Evolutionary conservation across 176 grass and related monocot genomes (phyloP).

Genomic region (Sorghum bicolor): DNA sequence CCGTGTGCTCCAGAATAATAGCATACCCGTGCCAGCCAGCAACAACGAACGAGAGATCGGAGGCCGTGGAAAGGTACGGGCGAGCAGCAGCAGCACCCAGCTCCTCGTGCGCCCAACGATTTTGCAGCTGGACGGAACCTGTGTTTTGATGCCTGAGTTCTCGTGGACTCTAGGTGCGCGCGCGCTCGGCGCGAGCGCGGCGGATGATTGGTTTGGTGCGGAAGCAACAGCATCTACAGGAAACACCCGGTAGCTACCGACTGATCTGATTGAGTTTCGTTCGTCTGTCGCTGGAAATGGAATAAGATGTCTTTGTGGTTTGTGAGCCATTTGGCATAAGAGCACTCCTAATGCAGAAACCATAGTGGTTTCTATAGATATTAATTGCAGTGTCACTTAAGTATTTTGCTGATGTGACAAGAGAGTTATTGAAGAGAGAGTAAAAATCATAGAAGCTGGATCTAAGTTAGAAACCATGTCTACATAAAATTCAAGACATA

Average conservation of each 20-base stretch:
- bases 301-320: background rate
- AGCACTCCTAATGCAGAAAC: no score
- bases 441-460: no score
- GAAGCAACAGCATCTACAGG: background rate
- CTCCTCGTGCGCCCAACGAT: background rate
- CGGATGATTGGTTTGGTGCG: constrained; percentile 13
- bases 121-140: background rate
- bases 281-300: background rate
- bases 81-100: background rate
- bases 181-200: background rate
- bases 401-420: no score
- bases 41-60: background rate
- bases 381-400: no score
- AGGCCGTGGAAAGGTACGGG: background rate
- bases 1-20: no score
- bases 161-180: background rate
- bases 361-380: no score
- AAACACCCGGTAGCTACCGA: background rate
- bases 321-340: no score
- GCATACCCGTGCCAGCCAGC: background rate
- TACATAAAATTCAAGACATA: no score
- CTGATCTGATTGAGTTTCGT: background rate
- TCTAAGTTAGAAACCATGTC: no score
- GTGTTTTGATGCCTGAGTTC: background rate
- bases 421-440: no score